phyloP scores from a whole-genome alignment of 768 basidiomycete genomes.

The Trametes sanguinea region DNA sequence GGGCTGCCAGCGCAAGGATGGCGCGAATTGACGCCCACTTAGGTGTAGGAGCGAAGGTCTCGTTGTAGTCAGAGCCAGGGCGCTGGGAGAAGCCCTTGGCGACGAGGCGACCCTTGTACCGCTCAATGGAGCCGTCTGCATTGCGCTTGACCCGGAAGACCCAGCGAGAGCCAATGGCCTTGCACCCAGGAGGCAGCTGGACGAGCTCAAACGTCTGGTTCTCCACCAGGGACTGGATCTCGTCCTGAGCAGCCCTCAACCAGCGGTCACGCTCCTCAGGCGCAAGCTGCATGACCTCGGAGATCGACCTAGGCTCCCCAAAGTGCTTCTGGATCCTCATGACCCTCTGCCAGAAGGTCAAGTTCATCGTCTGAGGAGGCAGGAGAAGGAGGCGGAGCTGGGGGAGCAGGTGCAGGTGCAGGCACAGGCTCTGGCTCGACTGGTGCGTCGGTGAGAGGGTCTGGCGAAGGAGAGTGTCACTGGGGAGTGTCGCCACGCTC shows the following conservation, averaged over 20 bases:
- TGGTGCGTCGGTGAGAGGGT: not conserved
- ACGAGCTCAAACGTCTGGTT: too few species aligned
- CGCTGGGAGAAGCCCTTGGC: too few species aligned
- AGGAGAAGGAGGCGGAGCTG: not conserved
- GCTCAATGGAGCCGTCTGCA: too few species aligned
- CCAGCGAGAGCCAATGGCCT: too few species aligned
- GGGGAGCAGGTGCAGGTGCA: not conserved
- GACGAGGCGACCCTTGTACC: too few species aligned
- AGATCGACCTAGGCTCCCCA: slow-evolving; percentile 8
- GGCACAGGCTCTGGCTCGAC: not conserved
- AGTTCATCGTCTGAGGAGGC: slow-evolving; percentile 1
- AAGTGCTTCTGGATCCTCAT: slow-evolving; percentile 15
- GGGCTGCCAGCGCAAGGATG: slow-evolving; percentile 30
- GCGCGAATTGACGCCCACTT: slow-evolving; percentile 26
- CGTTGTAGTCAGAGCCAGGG: too few species aligned
- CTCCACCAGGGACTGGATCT: too few species aligned
- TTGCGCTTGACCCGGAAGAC: too few species aligned
- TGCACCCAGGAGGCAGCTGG: too few species aligned
- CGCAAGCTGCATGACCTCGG: slow-evolving; percentile 8
- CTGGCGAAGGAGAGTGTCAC: not conserved
- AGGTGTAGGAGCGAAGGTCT: slow-evolving; percentile 15
- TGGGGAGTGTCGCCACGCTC: slow-evolving; percentile 3
- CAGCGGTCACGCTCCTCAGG: not conserved
- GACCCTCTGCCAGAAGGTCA: slow-evolving; percentile 2
- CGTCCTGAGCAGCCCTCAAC: too few species aligned